Percentiles rank a stretch among this genome's conserved stretches.
These are phyloP conservation scores for Pichia sp. DNA, from an alignment of 1,139 yeast genomes.

Conservation along the genomic window DNA sequence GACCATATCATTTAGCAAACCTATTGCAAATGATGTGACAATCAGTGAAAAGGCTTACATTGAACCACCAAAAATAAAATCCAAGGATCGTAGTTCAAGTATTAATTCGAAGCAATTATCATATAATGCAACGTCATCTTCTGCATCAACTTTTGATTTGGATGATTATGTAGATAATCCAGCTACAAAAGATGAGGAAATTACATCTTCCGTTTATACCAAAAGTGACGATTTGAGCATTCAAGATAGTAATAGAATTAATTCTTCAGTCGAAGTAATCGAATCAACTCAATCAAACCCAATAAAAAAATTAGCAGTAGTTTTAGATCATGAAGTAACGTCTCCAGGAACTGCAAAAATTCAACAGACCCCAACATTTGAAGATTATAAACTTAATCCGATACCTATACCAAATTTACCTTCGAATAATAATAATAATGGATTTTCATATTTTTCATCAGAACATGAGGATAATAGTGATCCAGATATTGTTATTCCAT, in stretches of 20 bases:
- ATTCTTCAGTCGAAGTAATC: not conserved
- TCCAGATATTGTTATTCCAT: conserved; percentile 14
- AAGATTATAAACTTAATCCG: not conserved
- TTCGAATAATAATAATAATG: not conserved
- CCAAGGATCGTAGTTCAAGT: not conserved
- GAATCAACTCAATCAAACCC: conserved; percentile 4
- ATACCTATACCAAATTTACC: conserved; percentile 6
- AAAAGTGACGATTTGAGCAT: not conserved
- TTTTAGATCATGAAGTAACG: conserved; percentile 2
- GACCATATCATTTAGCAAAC: too few relatives aligned
- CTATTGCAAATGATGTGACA: too few relatives aligned
- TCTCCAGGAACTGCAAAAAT: conserved; percentile 4
- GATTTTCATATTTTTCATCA: conserved; percentile 1
- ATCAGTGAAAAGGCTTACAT: too few relatives aligned
- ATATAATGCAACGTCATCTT: conserved; percentile 3
- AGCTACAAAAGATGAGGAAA: conserved; percentile 2
- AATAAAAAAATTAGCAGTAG: conserved; percentile 9
- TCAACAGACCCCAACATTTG: conserved; percentile 3
- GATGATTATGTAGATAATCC: conserved; percentile 12
- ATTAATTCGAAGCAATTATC: not conserved
- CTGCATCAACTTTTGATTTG: conserved; percentile 16
- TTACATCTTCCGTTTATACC: conserved; percentile 4
- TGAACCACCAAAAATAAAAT: not conserved
- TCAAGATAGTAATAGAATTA: not conserved
- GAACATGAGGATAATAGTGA: not conserved